Conservation (phyloP, 805 yeast species). For the Schwanniomyces occidentalis region DNA sequence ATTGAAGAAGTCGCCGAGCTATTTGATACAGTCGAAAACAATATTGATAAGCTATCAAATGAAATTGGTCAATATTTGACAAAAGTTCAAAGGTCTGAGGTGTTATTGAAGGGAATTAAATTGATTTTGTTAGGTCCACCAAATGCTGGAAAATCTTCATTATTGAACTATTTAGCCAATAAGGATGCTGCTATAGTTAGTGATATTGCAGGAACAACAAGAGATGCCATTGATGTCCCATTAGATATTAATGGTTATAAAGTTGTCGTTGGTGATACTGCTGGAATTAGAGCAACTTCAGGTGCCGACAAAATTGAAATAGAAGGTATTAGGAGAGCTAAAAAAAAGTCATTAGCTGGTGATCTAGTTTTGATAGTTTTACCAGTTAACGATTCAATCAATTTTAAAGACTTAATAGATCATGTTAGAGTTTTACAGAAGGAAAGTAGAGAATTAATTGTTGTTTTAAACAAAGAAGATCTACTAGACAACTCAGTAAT, state of each 20-base stretch:
- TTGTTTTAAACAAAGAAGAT: slow-evolving; percentile 64
- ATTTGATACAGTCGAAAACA: slow-evolving; percentile 48
- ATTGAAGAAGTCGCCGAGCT: slow-evolving; percentile 61
- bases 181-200: slow-evolving; percentile 91
- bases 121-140: slow-evolving; percentile 85
- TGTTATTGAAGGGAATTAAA: slow-evolving; percentile 71
- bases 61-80: slow-evolving; percentile 48
- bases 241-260: slow-evolving; percentile 83
- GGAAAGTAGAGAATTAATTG: slow-evolving; percentile 33
- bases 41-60: slow-evolving; percentile 39
- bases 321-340: slow-evolving; percentile 83
- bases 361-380: slow-evolving; percentile 71
- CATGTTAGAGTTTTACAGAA: slow-evolving; percentile 36
- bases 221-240: slow-evolving; percentile 83
- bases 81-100: slow-evolving; percentile 56
- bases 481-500: slow-evolving; percentile 25
- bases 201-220: slow-evolving; percentile 88
- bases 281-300: slow-evolving; percentile 68
- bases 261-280: slow-evolving; percentile 86
- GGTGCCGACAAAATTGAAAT: slow-evolving; percentile 60
- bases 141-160: slow-evolving; percentile 92
- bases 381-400: slow-evolving; percentile 41
- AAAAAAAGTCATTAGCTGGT: slow-evolving; percentile 53
- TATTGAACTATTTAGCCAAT: slow-evolving; percentile 72
- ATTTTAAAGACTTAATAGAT: slow-evolving; percentile 34